These are phyloP conservation scores for Cryptococcus maquisensis DNA, from an alignment of 1,284 basidiomycete species.

Conservation along the genomic window DNA sequence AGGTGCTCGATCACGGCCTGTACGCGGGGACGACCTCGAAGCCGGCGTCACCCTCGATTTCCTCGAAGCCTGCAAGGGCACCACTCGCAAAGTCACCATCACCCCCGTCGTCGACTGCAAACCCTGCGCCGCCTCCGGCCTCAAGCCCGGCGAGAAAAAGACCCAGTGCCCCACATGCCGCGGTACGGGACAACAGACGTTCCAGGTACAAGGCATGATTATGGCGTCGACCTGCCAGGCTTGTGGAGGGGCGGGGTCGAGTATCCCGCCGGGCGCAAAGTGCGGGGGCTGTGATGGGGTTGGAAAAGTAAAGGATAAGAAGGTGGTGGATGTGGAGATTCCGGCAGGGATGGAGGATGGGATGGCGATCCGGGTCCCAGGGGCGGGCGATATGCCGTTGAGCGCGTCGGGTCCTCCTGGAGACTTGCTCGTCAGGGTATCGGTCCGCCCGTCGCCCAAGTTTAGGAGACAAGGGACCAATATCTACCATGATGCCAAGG, in stretches of 20 bases:
- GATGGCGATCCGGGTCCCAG: slow-evolving; percentile 82
- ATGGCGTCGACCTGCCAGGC: slow-evolving; percentile 88
- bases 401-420: slow-evolving; percentile 68
- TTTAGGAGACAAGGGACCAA: slow-evolving; percentile 92
- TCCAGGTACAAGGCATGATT: slow-evolving; percentile 93
- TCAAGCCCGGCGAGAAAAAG: slow-evolving; percentile 83
- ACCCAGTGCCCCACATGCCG: slow-evolving; percentile 74
- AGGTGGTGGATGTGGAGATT: slow-evolving; percentile 76
- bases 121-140: slow-evolving; percentile 78
- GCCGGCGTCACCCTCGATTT: slow-evolving; percentile 73
- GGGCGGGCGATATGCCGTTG: slow-evolving; percentile 80
- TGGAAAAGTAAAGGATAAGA: slow-evolving; percentile 78
- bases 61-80: slow-evolving; percentile 89
- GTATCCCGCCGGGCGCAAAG: slow-evolving; percentile 70
- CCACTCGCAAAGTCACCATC: slow-evolving; percentile 70
- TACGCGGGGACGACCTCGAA: slow-evolving; percentile 80
- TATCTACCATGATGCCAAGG: slow-evolving; percentile 83
- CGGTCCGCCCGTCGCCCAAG: slow-evolving; percentile 73
- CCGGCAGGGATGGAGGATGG: slow-evolving; percentile 95
- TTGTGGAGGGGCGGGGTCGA: slow-evolving; percentile 80
- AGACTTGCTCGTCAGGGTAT: slow-evolving; percentile 83
- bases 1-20: slow-evolving; percentile 53
- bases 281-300: slow-evolving; percentile 81
- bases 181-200: slow-evolving; percentile 84
- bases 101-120: slow-evolving; percentile 79